Evolutionary conservation across 2,329 filamentous ascomycete species (phyloP).

Genomic region (Aspergillus sojae): DNA sequence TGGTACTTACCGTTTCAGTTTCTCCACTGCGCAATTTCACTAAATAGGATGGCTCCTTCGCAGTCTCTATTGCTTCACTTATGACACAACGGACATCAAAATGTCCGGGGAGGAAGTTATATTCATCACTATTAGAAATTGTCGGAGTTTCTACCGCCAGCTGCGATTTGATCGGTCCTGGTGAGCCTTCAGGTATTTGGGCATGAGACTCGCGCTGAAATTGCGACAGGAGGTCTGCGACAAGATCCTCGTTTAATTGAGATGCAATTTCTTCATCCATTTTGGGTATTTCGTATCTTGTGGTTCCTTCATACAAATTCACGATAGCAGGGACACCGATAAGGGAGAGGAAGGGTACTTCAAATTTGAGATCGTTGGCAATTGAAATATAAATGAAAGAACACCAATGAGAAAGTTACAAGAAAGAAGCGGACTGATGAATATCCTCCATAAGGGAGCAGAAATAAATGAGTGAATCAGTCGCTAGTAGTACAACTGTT

Average conservation of each 20-base stretch:
- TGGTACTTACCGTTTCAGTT: slow-evolving; percentile 34
- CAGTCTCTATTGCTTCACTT: slow-evolving; percentile 25
- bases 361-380: background rate
- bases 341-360: background rate
- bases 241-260: slow-evolving; percentile 19
- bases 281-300: background rate
- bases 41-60: slow-evolving; percentile 29
- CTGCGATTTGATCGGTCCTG: slow-evolving; percentile 1
- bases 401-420: background rate
- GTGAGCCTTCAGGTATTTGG: background rate
- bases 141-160: slow-evolving; percentile 34
- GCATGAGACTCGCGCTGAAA: slow-evolving; percentile 6
- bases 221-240: slow-evolving; percentile 23
- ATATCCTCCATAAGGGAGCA: background rate
- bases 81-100: slow-evolving; percentile 37
- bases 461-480: background rate
- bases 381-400: background rate
- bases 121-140: slow-evolving; percentile 35
- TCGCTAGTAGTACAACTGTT: background rate
- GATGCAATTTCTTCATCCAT: background rate
- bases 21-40: slow-evolving; percentile 42
- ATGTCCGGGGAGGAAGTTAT: slow-evolving; percentile 44
- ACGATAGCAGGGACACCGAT: background rate
- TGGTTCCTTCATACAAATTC: background rate
- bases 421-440: background rate